Evolutionary conservation across 2,329 filamentous ascomycete genomes (phyloP).

Genomic region (Fusarium sp.): DNA sequence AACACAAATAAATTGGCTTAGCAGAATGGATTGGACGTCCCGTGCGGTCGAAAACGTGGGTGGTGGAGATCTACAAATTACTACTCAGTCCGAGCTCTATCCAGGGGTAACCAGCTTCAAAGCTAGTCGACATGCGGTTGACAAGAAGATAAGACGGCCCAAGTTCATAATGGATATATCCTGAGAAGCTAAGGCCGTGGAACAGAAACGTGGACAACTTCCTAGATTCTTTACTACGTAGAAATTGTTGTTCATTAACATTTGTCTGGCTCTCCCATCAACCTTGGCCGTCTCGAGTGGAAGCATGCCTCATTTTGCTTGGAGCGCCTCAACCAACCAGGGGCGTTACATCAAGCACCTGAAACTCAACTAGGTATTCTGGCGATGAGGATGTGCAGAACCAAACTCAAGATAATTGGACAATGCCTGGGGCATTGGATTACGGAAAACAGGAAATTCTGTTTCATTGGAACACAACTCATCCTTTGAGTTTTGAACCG

Average conservation of each 20-base stretch:
- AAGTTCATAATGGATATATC: background rate
- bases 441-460: background rate
- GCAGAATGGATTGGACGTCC: conserved; percentile 24
- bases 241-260: background rate
- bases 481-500: conserved; percentile 8
- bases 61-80: conserved; percentile 37
- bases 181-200: background rate
- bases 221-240: background rate
- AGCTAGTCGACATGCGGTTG: conserved; percentile 31
- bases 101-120: conserved; percentile 29
- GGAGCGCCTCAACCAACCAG: conserved; percentile 27
- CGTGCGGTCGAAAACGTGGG: conserved; percentile 28
- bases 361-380: conserved; percentile 27
- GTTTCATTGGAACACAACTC: conserved; percentile 22
- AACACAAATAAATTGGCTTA: conserved; percentile 22
- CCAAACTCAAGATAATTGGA: conserved; percentile 21
- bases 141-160: too few species aligned
- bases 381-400: conserved; percentile 1
- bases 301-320: conserved; percentile 22
- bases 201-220: background rate
- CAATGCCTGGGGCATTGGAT: background rate
- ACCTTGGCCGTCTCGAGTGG: conserved; percentile 27
- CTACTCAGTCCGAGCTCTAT: conserved; percentile 31
- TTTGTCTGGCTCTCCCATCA: conserved; percentile 2
- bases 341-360: conserved; percentile 23